Conservation (phyloP, 768 basidiomycete species). For the Boletus pseudo-olivaceus region DNA sequence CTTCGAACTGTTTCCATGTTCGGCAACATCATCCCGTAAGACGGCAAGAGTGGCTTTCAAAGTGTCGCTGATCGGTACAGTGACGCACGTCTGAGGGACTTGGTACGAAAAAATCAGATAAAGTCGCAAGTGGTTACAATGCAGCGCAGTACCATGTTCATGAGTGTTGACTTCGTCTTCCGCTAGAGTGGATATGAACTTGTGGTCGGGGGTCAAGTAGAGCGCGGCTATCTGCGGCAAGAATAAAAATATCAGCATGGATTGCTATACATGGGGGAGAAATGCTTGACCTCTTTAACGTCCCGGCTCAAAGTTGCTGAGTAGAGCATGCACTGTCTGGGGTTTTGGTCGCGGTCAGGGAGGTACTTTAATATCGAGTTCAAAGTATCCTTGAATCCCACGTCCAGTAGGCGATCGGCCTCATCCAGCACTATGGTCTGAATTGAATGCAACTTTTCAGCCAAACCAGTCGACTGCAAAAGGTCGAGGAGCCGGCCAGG, state of each 20-base stretch:
- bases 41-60: constrained; percentile 41
- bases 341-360: constrained; percentile 44
- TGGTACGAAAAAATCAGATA: background rate
- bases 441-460: constrained; percentile 35
- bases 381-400: constrained; percentile 67
- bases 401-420: constrained; percentile 70
- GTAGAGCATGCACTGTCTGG: constrained; percentile 65
- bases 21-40: constrained; percentile 33
- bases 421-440: constrained; percentile 62
- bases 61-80: constrained; percentile 40
- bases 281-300: constrained; percentile 45
- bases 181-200: constrained; percentile 56
- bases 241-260: background rate
- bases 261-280: background rate
- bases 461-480: constrained; percentile 44
- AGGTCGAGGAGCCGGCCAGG: constrained; percentile 76
- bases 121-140: background rate
- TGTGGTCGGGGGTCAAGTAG: constrained; percentile 26
- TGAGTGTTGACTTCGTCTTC: constrained; percentile 60
- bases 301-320: constrained; percentile 75
- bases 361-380: constrained; percentile 54
- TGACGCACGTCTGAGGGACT: constrained; percentile 47
- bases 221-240: constrained; percentile 24
- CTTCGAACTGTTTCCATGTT: constrained; percentile 34
- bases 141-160: constrained; percentile 43